Percentiles rank a stretch among this genome's conserved stretches.
Evolutionary conservation across 768 basidiomycete genomes (phyloP).

Genomic region (Butyriboletus loyo): DNA sequence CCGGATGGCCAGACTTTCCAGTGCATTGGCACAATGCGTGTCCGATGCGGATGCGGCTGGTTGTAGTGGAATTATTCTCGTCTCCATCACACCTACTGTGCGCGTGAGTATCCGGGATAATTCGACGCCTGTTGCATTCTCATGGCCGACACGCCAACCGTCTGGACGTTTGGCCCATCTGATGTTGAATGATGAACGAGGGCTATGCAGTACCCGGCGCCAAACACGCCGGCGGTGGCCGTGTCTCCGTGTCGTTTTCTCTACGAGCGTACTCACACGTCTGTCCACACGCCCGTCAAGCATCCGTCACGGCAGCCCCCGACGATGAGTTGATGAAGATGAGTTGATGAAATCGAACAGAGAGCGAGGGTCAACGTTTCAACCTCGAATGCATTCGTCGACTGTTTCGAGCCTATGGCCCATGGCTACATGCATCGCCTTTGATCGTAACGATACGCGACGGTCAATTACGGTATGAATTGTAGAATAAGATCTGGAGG

Average conservation of each 20-base stretch:
- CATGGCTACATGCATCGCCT: slow-evolving; percentile 5
- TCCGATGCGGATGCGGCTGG: too few relatives aligned
- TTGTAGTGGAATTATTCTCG: not conserved
- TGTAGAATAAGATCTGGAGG: not conserved
- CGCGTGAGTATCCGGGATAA: not conserved
- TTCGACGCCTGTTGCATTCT: not conserved
- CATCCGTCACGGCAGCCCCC: not conserved
- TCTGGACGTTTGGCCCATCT: not conserved
- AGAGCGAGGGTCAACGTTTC: not conserved
- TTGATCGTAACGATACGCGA: slow-evolving; percentile 15
- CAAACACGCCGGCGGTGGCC: not conserved
- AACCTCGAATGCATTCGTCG: not conserved
- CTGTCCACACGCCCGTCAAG: slow-evolving; percentile 1
- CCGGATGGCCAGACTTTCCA: not conserved
- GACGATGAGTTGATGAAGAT: not conserved
- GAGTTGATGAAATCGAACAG: not conserved
- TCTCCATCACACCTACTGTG: not conserved
- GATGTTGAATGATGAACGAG: not conserved
- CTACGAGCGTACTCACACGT: not conserved
- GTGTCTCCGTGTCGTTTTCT: not conserved
- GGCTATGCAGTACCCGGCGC: not conserved
- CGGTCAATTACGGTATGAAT: not conserved
- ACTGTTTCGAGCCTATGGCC: not conserved
- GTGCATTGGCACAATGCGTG: not conserved
- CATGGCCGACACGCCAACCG: not conserved